Percentiles rank a stretch among this genome's conserved stretches.
phyloP scores from a whole-genome alignment of 1,284 basidiomycete genomes.

The Cronartium quercuum region DNA sequence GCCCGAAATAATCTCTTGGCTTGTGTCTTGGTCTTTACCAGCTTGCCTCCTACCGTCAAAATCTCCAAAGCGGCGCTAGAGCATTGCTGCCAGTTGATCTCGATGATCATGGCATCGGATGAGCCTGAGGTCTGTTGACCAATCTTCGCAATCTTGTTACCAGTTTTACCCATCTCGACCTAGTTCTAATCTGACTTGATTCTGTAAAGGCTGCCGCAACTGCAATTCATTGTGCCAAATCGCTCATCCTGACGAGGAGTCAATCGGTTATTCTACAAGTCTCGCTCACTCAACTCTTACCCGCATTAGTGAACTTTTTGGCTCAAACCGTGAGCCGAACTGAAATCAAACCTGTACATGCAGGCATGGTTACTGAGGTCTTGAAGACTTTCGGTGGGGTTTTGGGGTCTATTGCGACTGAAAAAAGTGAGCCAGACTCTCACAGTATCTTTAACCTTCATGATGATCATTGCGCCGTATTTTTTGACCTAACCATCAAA shows the following conservation, averaged over 20 bases:
- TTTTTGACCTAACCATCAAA: not conserved
- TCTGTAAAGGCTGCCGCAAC: constrained; percentile 1
- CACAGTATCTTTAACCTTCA: not conserved
- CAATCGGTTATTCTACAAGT: constrained; percentile 12
- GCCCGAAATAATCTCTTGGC: constrained; percentile 71
- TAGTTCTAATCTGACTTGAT: not conserved
- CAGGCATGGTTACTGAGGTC: constrained; percentile 5
- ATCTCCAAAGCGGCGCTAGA: constrained; percentile 72
- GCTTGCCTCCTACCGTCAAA: constrained; percentile 62
- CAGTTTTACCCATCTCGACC: not conserved
- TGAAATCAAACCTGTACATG: constrained; percentile 1
- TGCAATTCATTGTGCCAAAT: constrained; percentile 36
- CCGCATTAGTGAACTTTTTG: constrained; percentile 1
- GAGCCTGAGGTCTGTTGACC: constrained; percentile 14
- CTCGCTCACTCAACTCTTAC: constrained; percentile 9
- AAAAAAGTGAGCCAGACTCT: constrained; percentile 14
- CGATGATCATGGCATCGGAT: constrained; percentile 59
- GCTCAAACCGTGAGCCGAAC: not conserved
- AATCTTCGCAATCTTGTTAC: not conserved
- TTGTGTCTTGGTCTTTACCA: constrained; percentile 74
- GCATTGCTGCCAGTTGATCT: constrained; percentile 74
- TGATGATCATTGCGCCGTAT: not conserved
- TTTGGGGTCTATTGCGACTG: not conserved
- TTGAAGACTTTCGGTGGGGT: constrained; percentile 27
- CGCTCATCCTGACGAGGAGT: constrained; percentile 5